A percentile compares a stretch with the other conserved stretches of the same genome.
These are phyloP conservation scores for Alternaria longipes DNA, from an alignment of 2,329 filamentous ascomycete species.

Conservation along the genomic window DNA sequence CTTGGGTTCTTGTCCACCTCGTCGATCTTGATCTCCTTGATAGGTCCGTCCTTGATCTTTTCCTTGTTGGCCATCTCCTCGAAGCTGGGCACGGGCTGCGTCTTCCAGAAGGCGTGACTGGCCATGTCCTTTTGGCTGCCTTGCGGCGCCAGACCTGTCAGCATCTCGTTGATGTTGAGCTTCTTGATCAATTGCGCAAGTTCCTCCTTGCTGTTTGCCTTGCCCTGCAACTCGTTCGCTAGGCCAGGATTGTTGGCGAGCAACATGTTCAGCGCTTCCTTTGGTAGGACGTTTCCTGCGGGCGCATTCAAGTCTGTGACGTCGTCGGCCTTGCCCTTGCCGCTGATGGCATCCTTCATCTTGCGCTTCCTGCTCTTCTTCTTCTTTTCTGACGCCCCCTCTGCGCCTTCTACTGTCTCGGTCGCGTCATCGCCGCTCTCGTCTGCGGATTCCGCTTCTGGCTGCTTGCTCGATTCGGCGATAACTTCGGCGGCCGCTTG, in stretches of 20 bases:
- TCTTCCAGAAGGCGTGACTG: slow-evolving; percentile 98
- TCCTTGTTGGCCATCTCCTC: slow-evolving; percentile 56
- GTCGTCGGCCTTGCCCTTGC: slow-evolving; percentile 44
- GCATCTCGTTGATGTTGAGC: slow-evolving; percentile 74
- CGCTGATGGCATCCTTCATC: slow-evolving; percentile 57
- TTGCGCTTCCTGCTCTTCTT: slow-evolving; percentile 73
- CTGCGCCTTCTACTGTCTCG: slow-evolving; percentile 48
- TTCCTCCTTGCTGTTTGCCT: slow-evolving; percentile 37
- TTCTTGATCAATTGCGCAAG: slow-evolving; percentile 64
- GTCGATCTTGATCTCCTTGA: slow-evolving; percentile 80
- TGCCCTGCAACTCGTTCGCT: slow-evolving; percentile 48
- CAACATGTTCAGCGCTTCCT: slow-evolving; percentile 50
- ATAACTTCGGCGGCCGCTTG: slow-evolving; percentile 56
- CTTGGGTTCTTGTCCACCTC: slow-evolving; percentile 81
- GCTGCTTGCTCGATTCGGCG: slow-evolving; percentile 44
- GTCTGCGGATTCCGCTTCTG: slow-evolving; percentile 41
- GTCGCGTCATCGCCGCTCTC: slow-evolving; percentile 48
- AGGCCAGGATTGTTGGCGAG: slow-evolving; percentile 52
- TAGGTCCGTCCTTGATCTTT: slow-evolving; percentile 76
- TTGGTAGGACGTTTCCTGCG: slow-evolving; percentile 45
- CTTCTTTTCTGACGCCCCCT: slow-evolving; percentile 64
- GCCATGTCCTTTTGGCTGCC: slow-evolving; percentile 98
- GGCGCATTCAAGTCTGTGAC: slow-evolving; percentile 38
- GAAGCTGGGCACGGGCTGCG: slow-evolving; percentile 92
- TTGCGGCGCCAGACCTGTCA: slow-evolving; percentile 77